phyloP scores from a whole-genome alignment of 495 filamentous ascomycete species.

The Apodospora peruviana region DNA sequence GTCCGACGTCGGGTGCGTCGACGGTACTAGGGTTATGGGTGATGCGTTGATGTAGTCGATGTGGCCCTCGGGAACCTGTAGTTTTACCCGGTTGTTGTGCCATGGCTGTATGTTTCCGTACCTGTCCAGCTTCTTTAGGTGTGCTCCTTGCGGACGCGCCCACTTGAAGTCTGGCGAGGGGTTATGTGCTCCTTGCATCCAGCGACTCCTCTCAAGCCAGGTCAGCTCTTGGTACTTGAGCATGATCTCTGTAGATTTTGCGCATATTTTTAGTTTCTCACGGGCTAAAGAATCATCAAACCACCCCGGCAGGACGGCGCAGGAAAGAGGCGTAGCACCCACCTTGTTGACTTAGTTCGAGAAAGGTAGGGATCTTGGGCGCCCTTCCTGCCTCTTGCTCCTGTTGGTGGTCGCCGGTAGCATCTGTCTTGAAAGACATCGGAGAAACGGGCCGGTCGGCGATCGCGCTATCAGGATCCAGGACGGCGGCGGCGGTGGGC shows the following conservation, averaged over 20 bases:
- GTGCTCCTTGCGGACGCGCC: conserved; percentile 48
- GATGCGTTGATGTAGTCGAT: conserved; percentile 97
- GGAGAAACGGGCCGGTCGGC: conserved; percentile 23
- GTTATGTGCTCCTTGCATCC: conserved; percentile 37
- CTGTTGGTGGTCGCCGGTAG: conserved; percentile 3
- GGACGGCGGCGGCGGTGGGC: conserved; percentile 18
- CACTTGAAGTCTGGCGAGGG: conserved; percentile 48
- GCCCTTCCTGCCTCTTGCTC: conserved; percentile 5
- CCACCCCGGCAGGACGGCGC: background rate
- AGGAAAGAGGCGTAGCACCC: background rate
- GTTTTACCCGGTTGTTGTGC: conserved; percentile 76
- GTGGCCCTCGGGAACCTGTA: conserved; percentile 71
- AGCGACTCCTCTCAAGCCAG: conserved; percentile 55
- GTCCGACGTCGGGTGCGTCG: conserved; percentile 50
- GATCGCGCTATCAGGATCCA: conserved; percentile 13
- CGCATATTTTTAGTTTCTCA: background rate
- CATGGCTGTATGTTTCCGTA: conserved; percentile 85
- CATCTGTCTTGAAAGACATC: conserved; percentile 15
- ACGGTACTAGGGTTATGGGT: conserved; percentile 63
- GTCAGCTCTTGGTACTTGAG: conserved; percentile 55
- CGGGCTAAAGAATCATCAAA: background rate
- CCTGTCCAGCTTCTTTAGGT: conserved; percentile 56
- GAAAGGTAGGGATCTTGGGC: conserved; percentile 38
- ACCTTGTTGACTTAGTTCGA: conserved; percentile 30
- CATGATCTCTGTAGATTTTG: conserved; percentile 38